These are phyloP conservation scores for Cercophora scortea DNA, from an alignment of 495 filamentous ascomycete species.

Conservation along the genomic window DNA sequence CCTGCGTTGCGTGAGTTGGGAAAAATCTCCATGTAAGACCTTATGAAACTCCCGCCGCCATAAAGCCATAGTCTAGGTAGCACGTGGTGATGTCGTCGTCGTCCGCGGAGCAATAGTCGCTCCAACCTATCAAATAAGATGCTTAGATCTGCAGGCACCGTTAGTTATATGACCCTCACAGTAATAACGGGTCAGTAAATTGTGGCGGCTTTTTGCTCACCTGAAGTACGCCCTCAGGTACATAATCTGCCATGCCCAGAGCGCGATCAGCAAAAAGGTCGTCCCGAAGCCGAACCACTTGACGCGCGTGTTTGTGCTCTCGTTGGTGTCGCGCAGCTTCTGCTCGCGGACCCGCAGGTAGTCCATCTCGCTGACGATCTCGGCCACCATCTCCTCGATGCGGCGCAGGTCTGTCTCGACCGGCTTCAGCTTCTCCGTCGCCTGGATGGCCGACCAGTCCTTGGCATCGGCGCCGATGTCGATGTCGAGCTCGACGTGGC, in stretches of 20 bases:
- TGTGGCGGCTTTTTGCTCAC: constrained; percentile 26
- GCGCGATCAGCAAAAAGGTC: constrained; percentile 82
- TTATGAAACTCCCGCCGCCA: constrained; percentile 9
- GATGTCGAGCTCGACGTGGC: constrained; percentile 90
- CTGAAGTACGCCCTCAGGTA: constrained; percentile 97
- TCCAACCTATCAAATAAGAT: constrained; percentile 58
- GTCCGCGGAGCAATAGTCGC: too few species aligned
- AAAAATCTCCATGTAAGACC: constrained; percentile 8
- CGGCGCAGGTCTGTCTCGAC: constrained; percentile 91
- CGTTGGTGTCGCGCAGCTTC: constrained; percentile 95
- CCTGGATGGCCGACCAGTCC: constrained; percentile 96
- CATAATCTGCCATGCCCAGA: constrained; percentile 95
- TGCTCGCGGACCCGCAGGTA: constrained; percentile 88
- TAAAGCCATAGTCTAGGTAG: constrained; percentile 8
- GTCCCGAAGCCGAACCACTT: constrained; percentile 98
- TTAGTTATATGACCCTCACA: constrained; percentile 15
- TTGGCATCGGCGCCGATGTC: constrained; percentile 98
- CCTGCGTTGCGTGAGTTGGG: constrained; percentile 13
- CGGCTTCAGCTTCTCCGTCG: constrained; percentile 94
- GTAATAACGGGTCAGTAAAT: background rate
- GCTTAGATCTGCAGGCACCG: constrained; percentile 51
- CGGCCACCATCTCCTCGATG: constrained; percentile 77
- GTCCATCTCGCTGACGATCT: constrained; percentile 83
- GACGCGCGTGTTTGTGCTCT: constrained; percentile 97
- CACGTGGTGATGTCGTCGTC: background rate